These are phyloP conservation scores for Candida manassasensis DNA, from an alignment of 805 yeast genomes.

Conservation along the genomic window DNA sequence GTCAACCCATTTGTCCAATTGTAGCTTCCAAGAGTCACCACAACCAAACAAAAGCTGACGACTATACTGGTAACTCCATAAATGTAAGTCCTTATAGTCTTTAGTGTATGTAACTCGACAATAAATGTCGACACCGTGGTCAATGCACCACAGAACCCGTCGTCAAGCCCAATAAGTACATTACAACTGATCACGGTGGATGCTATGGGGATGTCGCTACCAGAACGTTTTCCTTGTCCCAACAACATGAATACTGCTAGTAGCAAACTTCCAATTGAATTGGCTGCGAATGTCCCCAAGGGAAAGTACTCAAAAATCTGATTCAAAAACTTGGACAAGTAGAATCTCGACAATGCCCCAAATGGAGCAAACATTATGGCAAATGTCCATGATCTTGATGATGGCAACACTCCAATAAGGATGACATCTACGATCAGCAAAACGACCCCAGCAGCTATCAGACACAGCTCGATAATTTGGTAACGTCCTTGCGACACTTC, in stretches of 20 bases:
- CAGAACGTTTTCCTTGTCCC: conserved; percentile 36
- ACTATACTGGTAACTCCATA: conserved; percentile 50
- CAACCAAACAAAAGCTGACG: conserved; percentile 42
- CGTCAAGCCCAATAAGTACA: conserved; percentile 48
- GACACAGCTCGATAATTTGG: conserved; percentile 16
- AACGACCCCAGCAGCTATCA: conserved; percentile 19
- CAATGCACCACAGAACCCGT: conserved; percentile 68
- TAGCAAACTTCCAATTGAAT: conserved; percentile 43
- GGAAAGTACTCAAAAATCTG: conserved; percentile 44
- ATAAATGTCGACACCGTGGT: conserved; percentile 78
- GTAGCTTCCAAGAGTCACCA: conserved; percentile 67
- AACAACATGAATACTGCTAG: conserved; percentile 42
- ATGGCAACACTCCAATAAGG: conserved; percentile 31
- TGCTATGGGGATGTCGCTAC: conserved; percentile 22
- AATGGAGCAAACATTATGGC: conserved; percentile 64
- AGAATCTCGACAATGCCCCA: conserved; percentile 59
- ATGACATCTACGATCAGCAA: conserved; percentile 34
- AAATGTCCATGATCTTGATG: conserved; percentile 70
- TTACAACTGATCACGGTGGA: conserved; percentile 39
- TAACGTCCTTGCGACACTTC: conserved; percentile 15
- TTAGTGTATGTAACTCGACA: conserved; percentile 48
- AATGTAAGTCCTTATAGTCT: conserved; percentile 32
- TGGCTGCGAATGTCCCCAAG: conserved; percentile 45
- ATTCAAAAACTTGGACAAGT: conserved; percentile 49
- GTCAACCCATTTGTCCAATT: conserved; percentile 58